Percentiles rank a stretch among this genome's conserved stretches.
These are phyloP conservation scores for Suhomyces anneliseae DNA, from an alignment of 1,139 yeast genomes.

Conservation along the genomic window DNA sequence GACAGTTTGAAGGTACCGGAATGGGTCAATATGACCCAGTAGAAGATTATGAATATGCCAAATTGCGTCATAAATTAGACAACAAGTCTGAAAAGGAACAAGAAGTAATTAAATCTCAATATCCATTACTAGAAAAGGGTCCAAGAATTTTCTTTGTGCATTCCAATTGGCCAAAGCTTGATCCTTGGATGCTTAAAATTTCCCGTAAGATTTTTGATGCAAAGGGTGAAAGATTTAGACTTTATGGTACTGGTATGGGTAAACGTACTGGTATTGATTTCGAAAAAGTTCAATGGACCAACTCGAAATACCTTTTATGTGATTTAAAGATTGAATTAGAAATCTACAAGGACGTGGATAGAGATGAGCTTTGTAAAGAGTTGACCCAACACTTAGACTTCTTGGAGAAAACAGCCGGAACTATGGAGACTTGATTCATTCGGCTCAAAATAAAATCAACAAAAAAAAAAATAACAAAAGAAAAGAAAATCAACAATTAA, in stretches of 20 bases:
- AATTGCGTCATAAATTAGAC: constrained; percentile 5
- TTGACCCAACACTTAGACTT: constrained; percentile 44
- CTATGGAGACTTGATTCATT: constrained; percentile 16
- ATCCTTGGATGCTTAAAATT: constrained; percentile 52
- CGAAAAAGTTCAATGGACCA: constrained; percentile 61
- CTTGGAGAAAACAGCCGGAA: constrained; percentile 32
- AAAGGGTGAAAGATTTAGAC: constrained; percentile 47
- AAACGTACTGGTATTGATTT: constrained; percentile 56
- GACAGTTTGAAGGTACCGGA: constrained; percentile 58
- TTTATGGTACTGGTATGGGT: constrained; percentile 56
- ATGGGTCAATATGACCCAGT: constrained; percentile 75
- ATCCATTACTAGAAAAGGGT: constrained; percentile 13
- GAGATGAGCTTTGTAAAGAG: constrained; percentile 49
- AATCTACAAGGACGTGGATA: constrained; percentile 46
- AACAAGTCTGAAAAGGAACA: constrained; percentile 13
- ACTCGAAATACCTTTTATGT: constrained; percentile 58
- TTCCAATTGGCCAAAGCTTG: constrained; percentile 64
- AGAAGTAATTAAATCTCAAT: constrained; percentile 9
- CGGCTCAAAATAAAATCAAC: background rate
- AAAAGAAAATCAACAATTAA: too few species aligned
- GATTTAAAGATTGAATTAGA: constrained; percentile 48
- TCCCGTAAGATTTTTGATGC: constrained; percentile 43
- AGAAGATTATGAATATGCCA: constrained; percentile 45
- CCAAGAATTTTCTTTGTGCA: constrained; percentile 60
- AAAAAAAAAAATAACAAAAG: too few species aligned